Conservation (phyloP, 345 rosid species). For the Brassica incana region DNA sequence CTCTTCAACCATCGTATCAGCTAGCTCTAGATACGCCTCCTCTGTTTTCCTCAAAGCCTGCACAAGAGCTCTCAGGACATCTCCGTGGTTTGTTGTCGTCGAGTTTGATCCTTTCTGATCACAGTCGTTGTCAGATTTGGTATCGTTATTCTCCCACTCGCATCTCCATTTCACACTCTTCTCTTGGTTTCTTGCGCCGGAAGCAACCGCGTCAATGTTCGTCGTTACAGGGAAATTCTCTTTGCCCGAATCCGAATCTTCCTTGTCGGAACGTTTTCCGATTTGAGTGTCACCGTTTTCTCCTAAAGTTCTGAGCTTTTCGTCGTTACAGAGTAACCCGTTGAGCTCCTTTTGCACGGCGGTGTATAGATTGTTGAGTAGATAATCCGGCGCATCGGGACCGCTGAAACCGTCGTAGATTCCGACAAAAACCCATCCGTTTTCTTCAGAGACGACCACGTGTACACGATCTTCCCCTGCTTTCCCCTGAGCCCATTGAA, state of each 20-base stretch:
- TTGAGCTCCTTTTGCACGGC: constrained; percentile 72
- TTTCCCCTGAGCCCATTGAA: constrained; percentile 96
- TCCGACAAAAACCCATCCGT: constrained; percentile 88
- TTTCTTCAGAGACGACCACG: constrained; percentile 79
- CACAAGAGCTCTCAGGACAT: constrained; percentile 66
- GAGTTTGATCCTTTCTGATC: constrained; percentile 31
- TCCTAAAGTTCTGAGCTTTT: constrained; percentile 1
- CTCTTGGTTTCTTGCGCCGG: constrained; percentile 40
- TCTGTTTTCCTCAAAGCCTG: constrained; percentile 74
- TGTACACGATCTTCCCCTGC: constrained; percentile 97
- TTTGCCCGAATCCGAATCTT: constrained; percentile 1
- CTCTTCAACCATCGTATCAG: constrained; percentile 67
- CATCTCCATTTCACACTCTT: constrained; percentile 44
- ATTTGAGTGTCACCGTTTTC: constrained; percentile 2
- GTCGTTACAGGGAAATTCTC: constrained; percentile 1
- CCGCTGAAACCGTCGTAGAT: constrained; percentile 95
- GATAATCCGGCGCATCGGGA: constrained; percentile 90
- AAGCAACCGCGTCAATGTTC: constrained; percentile 24
- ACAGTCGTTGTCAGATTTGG: neutral
- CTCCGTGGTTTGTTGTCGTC: constrained; percentile 47
- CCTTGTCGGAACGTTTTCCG: neutral
- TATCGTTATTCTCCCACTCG: constrained; percentile 30
- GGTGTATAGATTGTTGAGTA: constrained; percentile 61
- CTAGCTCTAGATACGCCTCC: constrained; percentile 60
- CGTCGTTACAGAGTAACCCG: constrained; percentile 60